Base-by-base conservation (phyloP, 768 basidiomycete genomes). In the Fistulinella prunicolor region DNA sequence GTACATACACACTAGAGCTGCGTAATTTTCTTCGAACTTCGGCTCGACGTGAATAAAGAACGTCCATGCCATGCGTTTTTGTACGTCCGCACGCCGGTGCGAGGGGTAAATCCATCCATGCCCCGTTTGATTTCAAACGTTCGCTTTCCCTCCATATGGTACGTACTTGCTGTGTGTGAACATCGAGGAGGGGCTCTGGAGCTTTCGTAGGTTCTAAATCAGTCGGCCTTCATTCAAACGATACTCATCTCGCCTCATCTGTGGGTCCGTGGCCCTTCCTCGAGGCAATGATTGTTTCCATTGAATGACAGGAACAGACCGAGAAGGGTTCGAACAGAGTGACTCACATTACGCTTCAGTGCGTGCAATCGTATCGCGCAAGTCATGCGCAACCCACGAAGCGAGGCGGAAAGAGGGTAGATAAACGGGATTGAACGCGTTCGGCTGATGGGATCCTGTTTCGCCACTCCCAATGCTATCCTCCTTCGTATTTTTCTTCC, bases 111-210 rank as follows among this genome's bases (percentile, higher is more conserved):
- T n/a, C n/a, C n/a, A n/a, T n/a, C n/a, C n/a, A n/a, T n/a, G n/a
- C n/a, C n/a, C n/a, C n/a, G n/a, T n/a, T n/a, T n/a, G n/a, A n/a
- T n/a, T n/a, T n/a, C n/a, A n/a, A n/a, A n/a, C n/a, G n/a, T n/a
- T n/a, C n/a, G 26, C 26, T 10, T 6, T 6, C 26, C 26, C 26
- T 10, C 26, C 6, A 28, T 28, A 10, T 5, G 26, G 26, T 28
- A 32, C 30, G 46, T 2, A 39, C 52, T 38, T 58, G 20, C 48
- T 55, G 57, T 46, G 49, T 12, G 49, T 46, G 43, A 34, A 5
- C 13, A 37, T 35, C 37, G 23, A 34, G 21, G 9, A 19, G 13
- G 22, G 6, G 6, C 26, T 28, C 26, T 10, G 10, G 10, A 6
- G 24, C 16, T 39, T 28, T 6, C 30, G 24, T 5, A 0, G 16